Evolutionary conservation across 192 early-diverging fungal genomes (phyloP).

Genomic region (Funneliformis geosporum): DNA sequence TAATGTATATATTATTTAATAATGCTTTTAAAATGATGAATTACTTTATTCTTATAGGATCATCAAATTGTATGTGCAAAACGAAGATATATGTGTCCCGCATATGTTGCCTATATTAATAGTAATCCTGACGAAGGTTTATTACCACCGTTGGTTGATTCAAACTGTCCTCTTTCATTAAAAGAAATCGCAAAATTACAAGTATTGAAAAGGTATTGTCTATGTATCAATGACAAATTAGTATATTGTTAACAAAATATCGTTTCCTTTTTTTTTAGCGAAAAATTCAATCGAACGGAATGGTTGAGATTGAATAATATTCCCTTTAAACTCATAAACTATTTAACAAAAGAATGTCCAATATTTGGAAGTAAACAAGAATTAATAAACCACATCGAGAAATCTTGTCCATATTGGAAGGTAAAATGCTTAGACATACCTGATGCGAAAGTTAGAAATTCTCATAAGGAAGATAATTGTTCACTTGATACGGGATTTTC

Average conservation of each 20-base stretch:
- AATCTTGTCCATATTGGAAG: neutral
- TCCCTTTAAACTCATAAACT: neutral
- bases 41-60: neutral
- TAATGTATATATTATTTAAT: neutral
- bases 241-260: neutral
- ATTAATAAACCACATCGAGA: neutral
- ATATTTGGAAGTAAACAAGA: neutral
- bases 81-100: neutral
- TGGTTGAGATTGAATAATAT: neutral
- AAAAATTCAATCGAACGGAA: neutral
- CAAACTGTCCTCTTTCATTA: neutral
- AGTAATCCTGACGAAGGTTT: neutral
- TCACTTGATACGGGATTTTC: neutral
- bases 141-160: neutral
- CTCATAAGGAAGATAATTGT: neutral
- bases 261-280: neutral
- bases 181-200: slow-evolving; percentile 6
- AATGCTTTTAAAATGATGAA: neutral
- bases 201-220: neutral
- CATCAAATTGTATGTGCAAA: slow-evolving; percentile 8
- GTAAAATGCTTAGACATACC: neutral
- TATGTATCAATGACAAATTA: neutral
- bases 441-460: neutral
- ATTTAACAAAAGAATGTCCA: neutral
- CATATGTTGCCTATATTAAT: neutral